These are phyloP conservation scores for Pseudotsuga menziesii DNA, from an alignment of 75 land plant species.

Conservation along the genomic window DNA sequence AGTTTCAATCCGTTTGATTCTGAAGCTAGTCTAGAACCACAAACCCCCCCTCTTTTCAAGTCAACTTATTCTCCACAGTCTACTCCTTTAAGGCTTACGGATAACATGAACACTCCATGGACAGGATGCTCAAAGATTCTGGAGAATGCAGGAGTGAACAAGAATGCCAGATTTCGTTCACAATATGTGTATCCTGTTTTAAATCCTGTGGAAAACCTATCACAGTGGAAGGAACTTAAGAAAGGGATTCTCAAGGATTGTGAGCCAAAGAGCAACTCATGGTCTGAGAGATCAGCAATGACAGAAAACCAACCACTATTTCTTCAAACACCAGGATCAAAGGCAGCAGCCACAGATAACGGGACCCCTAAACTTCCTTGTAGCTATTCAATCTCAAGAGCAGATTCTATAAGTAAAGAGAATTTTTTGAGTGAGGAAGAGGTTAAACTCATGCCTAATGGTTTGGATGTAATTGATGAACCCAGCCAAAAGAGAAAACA, in stretches of 20 bases:
- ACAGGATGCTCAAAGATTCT: slow-evolving; percentile 22
- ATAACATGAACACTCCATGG: slow-evolving; percentile 52
- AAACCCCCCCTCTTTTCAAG: not conserved
- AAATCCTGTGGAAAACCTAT: slow-evolving; percentile 55
- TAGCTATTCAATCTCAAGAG: not conserved
- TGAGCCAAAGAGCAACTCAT: slow-evolving; percentile 4
- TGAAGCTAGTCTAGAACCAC: no score
- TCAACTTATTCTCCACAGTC: not conserved
- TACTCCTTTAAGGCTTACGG: slow-evolving; percentile 15
- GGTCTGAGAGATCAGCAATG: not conserved
- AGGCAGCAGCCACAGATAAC: not conserved
- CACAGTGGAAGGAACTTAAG: slow-evolving; percentile 56
- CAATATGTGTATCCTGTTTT: slow-evolving; percentile 44
- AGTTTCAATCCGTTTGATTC: not conserved
- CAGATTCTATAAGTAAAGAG: not conserved
- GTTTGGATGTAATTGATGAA: not conserved
- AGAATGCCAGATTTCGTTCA: slow-evolving; percentile 25
- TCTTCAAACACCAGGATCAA: slow-evolving; percentile 2
- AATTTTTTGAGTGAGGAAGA: not conserved
- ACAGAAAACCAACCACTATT: not conserved
- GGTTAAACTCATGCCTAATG: not conserved
- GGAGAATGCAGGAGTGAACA: slow-evolving; percentile 1
- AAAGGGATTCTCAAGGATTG: slow-evolving; percentile 14
- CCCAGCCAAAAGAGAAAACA: not conserved
- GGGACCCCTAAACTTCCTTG: slow-evolving; percentile 5